These are phyloP conservation scores for Scedosporium aurantiacum DNA, from an alignment of 2,329 filamentous ascomycete species.

Conservation along the genomic window DNA sequence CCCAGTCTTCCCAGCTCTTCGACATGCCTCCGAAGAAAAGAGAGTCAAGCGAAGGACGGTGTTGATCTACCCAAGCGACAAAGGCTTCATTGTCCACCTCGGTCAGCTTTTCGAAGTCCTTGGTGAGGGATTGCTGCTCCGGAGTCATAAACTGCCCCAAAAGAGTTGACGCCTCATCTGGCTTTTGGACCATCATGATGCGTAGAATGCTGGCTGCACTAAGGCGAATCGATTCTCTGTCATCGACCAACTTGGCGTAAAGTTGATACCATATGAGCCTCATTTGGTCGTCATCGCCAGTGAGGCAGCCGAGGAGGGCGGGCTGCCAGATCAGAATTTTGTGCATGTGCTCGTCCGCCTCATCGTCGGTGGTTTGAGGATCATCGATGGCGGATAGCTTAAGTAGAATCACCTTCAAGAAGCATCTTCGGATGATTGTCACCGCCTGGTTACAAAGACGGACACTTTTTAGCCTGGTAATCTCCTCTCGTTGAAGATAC, in stretches of 20 bases:
- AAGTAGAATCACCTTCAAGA: constrained; percentile 70
- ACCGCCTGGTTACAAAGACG: constrained; percentile 83
- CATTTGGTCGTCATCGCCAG: constrained; percentile 69
- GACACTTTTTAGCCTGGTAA: constrained; percentile 73
- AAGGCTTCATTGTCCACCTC: constrained; percentile 86
- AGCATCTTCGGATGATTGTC: constrained; percentile 60
- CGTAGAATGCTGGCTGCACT: constrained; percentile 78
- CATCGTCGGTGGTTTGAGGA: constrained; percentile 41
- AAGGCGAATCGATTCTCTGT: constrained; percentile 53
- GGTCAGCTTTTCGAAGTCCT: constrained; percentile 72
- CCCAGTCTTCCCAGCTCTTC: constrained; percentile 80
- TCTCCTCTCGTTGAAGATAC: constrained; percentile 75
- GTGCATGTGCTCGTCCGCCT: constrained; percentile 47
- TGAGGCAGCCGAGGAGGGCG: constrained; percentile 69
- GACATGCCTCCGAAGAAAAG: constrained; percentile 76
- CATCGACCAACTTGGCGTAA: constrained; percentile 75
- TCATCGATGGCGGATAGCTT: constrained; percentile 76
- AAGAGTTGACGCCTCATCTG: constrained; percentile 64
- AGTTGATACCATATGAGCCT: constrained; percentile 85
- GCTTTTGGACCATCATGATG: constrained; percentile 89
- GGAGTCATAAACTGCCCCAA: constrained; percentile 60
- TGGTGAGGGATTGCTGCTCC: constrained; percentile 60
- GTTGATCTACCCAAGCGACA: constrained; percentile 75
- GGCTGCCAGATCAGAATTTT: constrained; percentile 95
- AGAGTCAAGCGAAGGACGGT: constrained; percentile 65